Percentiles rank a stretch among this genome's conserved stretches.
Conservation (phyloP, 306 rosid species). For the Hippophae rhamnoides region DNA sequence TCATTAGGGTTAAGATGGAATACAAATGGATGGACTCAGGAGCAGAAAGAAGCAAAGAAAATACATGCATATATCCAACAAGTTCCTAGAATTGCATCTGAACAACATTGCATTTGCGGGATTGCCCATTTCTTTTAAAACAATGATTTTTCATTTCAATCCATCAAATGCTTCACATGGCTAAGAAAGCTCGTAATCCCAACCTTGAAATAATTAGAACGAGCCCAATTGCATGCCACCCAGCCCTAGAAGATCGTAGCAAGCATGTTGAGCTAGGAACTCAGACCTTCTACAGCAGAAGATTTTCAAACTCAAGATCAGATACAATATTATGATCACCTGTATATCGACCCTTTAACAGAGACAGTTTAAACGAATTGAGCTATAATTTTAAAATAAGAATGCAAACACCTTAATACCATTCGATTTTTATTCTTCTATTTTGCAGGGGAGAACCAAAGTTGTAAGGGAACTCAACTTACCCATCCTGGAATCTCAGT, state of each 20-base stretch:
- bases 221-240: neutral
- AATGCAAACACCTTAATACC: too few species aligned
- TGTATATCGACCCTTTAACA: too few species aligned
- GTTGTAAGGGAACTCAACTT: conserved; percentile 17
- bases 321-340: too few species aligned
- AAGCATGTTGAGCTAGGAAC: neutral
- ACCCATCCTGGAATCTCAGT: too few species aligned
- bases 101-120: neutral
- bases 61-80: neutral
- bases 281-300: too few species aligned
- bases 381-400: too few species aligned
- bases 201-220: conserved; percentile 2
- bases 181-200: conserved; percentile 3
- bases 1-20: too few species aligned
- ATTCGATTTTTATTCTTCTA: too few species aligned
- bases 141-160: neutral
- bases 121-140: neutral
- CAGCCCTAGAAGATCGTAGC: neutral
- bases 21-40: neutral
- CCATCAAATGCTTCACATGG: conserved; percentile 2
- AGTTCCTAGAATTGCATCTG: neutral
- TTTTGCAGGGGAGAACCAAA: neutral
- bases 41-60: neutral
- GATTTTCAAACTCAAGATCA: too few species aligned
- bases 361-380: too few species aligned